Base-by-base conservation (phyloP, 345 rosid genomes). In the Ceriops decandra region DNA sequence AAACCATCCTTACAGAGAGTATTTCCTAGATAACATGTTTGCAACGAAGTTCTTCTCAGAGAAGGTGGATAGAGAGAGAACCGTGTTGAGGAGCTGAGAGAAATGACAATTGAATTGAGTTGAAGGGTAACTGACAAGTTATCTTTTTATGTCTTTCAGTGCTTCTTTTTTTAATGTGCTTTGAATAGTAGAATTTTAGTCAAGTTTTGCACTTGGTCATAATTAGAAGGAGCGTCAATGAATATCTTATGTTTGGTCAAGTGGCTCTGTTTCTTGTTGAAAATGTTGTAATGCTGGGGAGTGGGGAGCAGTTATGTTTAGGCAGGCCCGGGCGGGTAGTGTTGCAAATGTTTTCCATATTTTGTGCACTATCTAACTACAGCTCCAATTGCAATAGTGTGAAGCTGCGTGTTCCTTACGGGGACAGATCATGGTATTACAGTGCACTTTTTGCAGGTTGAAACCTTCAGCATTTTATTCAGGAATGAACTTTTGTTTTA, bases 1-100 rank as follows among this genome's bases (percentile, higher is more conserved):
- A 81, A 85, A 93, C 76, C 97, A 93, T 75, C 98, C 98, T 8
- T 89, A 86, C 16, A 85, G 88, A 53, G 91, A 93, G 80, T 91
- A 82, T 71, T 87, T 91, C 56, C 80, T 79, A 35, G 95, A 93
- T 63, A 93, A 87, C 53, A 86, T 87, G 96, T 70, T 87, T 21
- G 88, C 88, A 2, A 81, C 85, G 0, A 89, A 84, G 85, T 76
- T 90, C 20, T 86, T 89, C 11, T 82, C 86, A 6, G 89, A 82
- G 64, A 89, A 83, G 80, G 84, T 71, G 3, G 83, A 81, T 22
- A 51, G 71, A 28, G 71, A 67, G 42, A 57, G 68, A 52, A 52
- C 72, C 1, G 64, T 58, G 0, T 31, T 53, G 4, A 61, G 64
- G 8, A 59, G 69, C 24, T 72, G 57, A 72, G 60, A 32, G 28